Evolutionary conservation across 2,329 filamentous ascomycete genomes (phyloP), one percentile per base, ranked within the genome.

Genomic region (Verticillium zaregamsianum): DNA sequence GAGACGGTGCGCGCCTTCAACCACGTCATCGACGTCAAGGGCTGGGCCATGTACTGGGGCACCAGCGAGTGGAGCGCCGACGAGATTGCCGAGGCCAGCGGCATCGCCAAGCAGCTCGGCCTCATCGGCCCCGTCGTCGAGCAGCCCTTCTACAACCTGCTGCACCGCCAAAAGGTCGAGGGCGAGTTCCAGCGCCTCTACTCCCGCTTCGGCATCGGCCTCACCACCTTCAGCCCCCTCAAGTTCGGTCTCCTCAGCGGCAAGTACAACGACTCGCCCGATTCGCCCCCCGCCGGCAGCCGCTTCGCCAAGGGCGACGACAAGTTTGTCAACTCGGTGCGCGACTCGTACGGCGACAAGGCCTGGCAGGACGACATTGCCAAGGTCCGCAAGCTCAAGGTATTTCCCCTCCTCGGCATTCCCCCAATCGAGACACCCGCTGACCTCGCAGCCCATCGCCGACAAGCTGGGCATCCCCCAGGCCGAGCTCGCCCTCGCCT

Each of bases 1-100:
- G 89, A 91, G 76, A 86, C 82, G 7, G 88, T 91, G 8, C 82
- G 87, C 61, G 88, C 84, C 23, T 91, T 91, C 79, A 90, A 90
- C 77, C 79, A 89, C 70, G 77, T 90, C 40, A 90, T 92, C 69
- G 80, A 87, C 68, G 37, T 58, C 37, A 80, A 81, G 8, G 89
- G 89, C 61, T 86, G 89, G 76, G 85, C 86, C 1, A 82, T 90
- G 66, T 90, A 90, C 78, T 90, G 88, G 88, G 88, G 87, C 45
- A 90, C 88, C 0, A 88, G 85, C 1, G 87, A 90, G 72, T 90
- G 88, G 88, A 81, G 80, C 61, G 86, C 88, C n/a, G 82, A 85
- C 65, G 87, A 90, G 76, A 90, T 90, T 68, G 81, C 82, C 6
- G 80, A 86, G 63, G 88, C 88, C 2, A 85, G 84, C 73, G 83